Evolutionary conservation across 345 rosid genomes (phyloP).

Genomic region (Kandelia obovata): DNA sequence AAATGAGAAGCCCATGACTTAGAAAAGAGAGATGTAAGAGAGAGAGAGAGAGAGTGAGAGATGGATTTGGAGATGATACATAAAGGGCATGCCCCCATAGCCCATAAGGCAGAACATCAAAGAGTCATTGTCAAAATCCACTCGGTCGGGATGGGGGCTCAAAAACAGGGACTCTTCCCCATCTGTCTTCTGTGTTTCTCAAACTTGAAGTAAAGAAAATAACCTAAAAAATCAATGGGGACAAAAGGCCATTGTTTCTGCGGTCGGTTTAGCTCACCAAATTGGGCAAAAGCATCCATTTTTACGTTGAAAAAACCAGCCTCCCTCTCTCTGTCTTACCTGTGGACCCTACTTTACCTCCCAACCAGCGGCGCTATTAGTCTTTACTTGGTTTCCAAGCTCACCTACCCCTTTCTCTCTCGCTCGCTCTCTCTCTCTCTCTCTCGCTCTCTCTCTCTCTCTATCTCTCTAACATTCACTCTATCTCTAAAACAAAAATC

Average conservation of each 20-base stretch:
- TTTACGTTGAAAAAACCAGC: too few relatives aligned
- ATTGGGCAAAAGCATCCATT: background rate
- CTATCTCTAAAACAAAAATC: conserved; percentile 9
- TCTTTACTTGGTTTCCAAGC: conserved; percentile 53
- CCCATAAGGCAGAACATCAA: conserved; percentile 23
- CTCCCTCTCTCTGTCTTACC: background rate
- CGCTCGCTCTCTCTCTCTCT: background rate
- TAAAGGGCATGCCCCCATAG: conserved; percentile 19
- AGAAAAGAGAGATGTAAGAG: background rate
- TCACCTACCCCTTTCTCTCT: conserved; percentile 22
- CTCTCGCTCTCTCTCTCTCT: background rate
- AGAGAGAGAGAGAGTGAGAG: background rate
- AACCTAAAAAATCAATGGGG: background rate
- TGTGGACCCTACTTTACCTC: conserved; percentile 25
- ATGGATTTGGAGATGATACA: background rate
- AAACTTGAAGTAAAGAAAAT: background rate
- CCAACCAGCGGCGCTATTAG: conserved; percentile 52
- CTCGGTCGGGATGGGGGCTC: conserved; percentile 15
- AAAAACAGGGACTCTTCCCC: background rate
- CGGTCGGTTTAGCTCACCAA: conserved; percentile 2
- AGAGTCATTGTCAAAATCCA: conserved; percentile 25
- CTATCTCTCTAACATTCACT: background rate
- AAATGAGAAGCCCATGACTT: background rate
- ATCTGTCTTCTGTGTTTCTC: background rate
- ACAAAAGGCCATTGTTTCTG: background rate